Evolutionary conservation across 352 stramenopile species (phyloP).

Genomic region (Phytophthora aleatoria): DNA sequence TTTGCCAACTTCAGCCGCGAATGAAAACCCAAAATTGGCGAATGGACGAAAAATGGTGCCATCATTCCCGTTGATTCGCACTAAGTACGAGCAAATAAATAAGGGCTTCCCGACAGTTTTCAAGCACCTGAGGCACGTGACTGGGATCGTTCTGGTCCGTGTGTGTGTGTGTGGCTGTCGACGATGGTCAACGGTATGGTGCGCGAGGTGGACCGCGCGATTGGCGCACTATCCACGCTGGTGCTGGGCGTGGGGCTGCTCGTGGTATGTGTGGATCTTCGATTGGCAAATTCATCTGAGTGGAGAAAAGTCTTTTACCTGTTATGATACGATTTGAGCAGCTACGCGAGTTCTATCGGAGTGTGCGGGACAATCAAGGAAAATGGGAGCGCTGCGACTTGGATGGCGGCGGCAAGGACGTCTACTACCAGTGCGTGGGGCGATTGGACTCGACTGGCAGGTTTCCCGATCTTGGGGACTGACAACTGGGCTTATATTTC

Average conservation of each 20-base stretch:
- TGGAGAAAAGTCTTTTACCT: constrained; percentile 5
- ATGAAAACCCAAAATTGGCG: constrained; percentile 12
- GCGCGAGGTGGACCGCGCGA: constrained; percentile 79
- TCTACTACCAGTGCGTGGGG: constrained; percentile 73
- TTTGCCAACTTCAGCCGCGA: constrained; percentile 6
- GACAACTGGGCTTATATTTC: constrained; percentile 16
- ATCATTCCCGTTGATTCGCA: neutral
- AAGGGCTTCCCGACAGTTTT: constrained; percentile 25
- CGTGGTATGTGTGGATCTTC: constrained; percentile 44
- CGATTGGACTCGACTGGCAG: neutral
- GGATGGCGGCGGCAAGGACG: constrained; percentile 57
- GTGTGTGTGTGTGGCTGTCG: neutral
- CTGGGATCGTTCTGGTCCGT: neutral
- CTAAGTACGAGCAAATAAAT: constrained; percentile 40
- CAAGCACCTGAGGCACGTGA: constrained; percentile 12
- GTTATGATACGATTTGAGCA: constrained; percentile 22
- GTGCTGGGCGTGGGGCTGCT: constrained; percentile 74
- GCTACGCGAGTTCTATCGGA: constrained; percentile 66
- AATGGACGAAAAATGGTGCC: constrained; percentile 21
- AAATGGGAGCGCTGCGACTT: constrained; percentile 67
- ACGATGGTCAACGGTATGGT: constrained; percentile 65
- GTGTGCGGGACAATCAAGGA: constrained; percentile 45
- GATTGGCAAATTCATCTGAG: neutral
- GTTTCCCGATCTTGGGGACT: neutral
- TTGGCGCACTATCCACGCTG: constrained; percentile 78